A percentile compares a stretch with the other conserved stretches of the same genome.
Evolutionary conservation across 495 filamentous ascomycete genomes (phyloP).

Genomic region (Xylaria venustula): DNA sequence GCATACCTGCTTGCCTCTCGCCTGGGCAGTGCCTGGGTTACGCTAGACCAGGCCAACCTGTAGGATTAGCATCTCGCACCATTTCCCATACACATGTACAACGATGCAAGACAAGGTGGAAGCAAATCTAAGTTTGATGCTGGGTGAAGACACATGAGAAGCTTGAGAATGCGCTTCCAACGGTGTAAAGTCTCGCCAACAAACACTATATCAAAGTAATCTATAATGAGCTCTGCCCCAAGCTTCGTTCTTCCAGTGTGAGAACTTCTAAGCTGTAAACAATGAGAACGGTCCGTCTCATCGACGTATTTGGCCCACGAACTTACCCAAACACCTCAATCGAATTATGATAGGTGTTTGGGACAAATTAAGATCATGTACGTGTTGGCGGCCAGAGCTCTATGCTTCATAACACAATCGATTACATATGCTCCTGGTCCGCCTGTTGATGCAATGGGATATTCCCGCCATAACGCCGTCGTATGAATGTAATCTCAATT

Average conservation of each 20-base stretch:
- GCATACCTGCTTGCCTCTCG: background rate
- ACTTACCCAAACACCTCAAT: background rate
- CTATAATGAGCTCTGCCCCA: too few relatives aligned
- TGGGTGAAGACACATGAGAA: too few relatives aligned
- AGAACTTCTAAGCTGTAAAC: too few relatives aligned
- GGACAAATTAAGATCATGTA: conserved; percentile 1
- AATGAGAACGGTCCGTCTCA: too few relatives aligned
- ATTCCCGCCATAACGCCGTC: conserved; percentile 10
- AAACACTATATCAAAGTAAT: too few relatives aligned
- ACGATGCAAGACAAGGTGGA: background rate
- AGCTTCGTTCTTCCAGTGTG: too few relatives aligned
- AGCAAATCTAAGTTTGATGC: background rate
- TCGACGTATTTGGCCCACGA: background rate
- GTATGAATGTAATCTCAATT: background rate
- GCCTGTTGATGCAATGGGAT: conserved; percentile 8
- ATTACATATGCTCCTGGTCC: conserved; percentile 1
- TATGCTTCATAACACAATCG: background rate
- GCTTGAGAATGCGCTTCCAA: too few relatives aligned
- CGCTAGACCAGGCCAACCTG: conserved; percentile 9
- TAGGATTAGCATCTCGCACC: background rate
- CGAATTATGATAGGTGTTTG: background rate
- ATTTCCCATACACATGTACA: background rate
- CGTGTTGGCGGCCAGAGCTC: background rate
- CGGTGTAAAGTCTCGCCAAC: too few relatives aligned
- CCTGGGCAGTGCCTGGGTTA: conserved; percentile 3